phyloP scores from a whole-genome alignment of 257 asterid species.

The Phtheirospermum japonicum region DNA sequence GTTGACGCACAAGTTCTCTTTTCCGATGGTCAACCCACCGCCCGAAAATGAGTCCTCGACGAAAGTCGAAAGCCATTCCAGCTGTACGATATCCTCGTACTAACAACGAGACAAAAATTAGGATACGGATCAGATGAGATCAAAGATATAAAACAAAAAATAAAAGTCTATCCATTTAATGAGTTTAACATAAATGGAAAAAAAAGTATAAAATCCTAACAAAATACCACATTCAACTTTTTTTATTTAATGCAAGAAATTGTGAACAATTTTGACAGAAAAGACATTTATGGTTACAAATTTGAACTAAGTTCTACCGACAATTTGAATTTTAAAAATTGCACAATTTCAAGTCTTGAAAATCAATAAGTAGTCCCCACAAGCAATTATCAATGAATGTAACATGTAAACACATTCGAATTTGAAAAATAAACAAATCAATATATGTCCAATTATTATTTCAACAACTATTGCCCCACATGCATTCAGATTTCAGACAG shows the following conservation, averaged over 20 bases:
- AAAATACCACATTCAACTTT: no score
- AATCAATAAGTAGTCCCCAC: constrained; percentile 25
- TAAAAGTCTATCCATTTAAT: no score
- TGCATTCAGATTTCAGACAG: not conserved
- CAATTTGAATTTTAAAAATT: not conserved
- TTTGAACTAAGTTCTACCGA: no score
- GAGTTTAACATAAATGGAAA: no score
- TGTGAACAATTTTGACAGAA: no score
- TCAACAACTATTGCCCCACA: constrained; percentile 12
- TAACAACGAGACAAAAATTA: constrained; percentile 23
- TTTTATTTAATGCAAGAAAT: no score
- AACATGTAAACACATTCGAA: not conserved
- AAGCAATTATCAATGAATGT: not conserved
- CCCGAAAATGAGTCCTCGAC: constrained; percentile 84
- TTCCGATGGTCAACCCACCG: constrained; percentile 58
- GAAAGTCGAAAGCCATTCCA: constrained; percentile 75
- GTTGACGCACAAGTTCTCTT: constrained; percentile 39
- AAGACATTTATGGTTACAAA: no score
- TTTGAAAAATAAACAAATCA: not conserved
- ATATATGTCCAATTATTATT: not conserved
- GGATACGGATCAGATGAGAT: constrained; percentile 13
- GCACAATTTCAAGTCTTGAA: not conserved
- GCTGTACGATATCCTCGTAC: constrained; percentile 76
- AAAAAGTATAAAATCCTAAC: no score
- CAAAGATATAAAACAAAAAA: not conserved